These are phyloP conservation scores for Quercus suber DNA, from an alignment of 306 rosid species.

Conservation along the genomic window DNA sequence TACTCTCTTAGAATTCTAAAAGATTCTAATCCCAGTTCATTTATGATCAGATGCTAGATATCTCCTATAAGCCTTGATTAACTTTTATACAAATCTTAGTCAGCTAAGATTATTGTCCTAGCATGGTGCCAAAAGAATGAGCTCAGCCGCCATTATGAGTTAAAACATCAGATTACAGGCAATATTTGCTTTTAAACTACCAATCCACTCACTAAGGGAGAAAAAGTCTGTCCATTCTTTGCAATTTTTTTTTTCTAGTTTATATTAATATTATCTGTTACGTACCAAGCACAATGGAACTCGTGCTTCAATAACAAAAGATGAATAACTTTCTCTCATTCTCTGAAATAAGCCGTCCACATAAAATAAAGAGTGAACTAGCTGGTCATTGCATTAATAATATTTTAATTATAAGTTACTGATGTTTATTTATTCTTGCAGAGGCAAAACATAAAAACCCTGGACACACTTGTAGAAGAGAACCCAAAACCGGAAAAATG, in stretches of 20 bases:
- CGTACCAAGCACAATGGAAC: background rate
- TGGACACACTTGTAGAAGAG: background rate
- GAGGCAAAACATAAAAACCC: background rate
- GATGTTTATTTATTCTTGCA: background rate
- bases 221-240: background rate
- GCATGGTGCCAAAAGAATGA: constrained; percentile 30
- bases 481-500: background rate
- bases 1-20: no score
- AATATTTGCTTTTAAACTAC: constrained; percentile 12
- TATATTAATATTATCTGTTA: background rate
- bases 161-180: background rate
- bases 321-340: constrained; percentile 23
- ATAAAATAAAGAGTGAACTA: background rate
- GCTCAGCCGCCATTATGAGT: constrained; percentile 46
- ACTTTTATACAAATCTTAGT: background rate
- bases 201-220: constrained; percentile 9
- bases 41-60: background rate
- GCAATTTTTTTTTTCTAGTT: background rate
- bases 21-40: no score
- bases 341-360: background rate
- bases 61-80: background rate
- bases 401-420: background rate
- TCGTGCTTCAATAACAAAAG: constrained; percentile 1
- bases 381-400: background rate
- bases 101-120: background rate